Evolutionary conservation across 352 stramenopile species (phyloP), one percentile per base, ranked within the genome.

Genomic region (Elongisporangium senticosum): DNA sequence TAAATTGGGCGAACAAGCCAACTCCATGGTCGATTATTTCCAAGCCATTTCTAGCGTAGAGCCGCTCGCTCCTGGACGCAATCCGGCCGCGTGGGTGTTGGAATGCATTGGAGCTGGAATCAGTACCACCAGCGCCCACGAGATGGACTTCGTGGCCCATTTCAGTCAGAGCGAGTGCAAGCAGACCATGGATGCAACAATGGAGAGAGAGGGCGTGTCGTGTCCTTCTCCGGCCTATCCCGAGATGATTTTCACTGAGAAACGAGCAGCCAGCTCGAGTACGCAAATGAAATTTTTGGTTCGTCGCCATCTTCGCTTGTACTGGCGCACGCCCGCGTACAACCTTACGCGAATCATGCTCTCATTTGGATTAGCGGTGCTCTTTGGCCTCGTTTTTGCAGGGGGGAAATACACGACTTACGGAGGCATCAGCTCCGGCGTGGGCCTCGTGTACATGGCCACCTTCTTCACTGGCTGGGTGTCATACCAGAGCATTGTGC

Each of bases 381-480:
- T 96, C n/a, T 80, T 95, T n/a, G 81, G 74, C 19, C 33, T 86
- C 7, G 69, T 91, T 17, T 94, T 84, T 54, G 28, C 77, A 13
- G 24, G 56, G 4, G 55, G 33, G 0, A 49, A 76, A 7, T 78
- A 74, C 47, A 52, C 24, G 7, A 75, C 72, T 3, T 77, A 74
- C 59, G 56, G 47, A 4, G 69, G 69, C 1, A 11, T 75, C 11
- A 77, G 74, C 49, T 62, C 59, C 11, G 71, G 72, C 19, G 62
- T 96, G n/a, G 77, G 82, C 7, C 77, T 93, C n/a, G 82, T 95
- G 20, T 96, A 90, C 69, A 65, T 86, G 10, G 69, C 78, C 3
- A 70, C 86, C 3, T 51, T 89, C 24, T 95, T 96, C 62, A 68
- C 58, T 10, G 59, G 49, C 6, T 68, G 92, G 40, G 81, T 86